Evolutionary conservation across 331 rosid species (phyloP).

Genomic region (Quercus lobata): DNA sequence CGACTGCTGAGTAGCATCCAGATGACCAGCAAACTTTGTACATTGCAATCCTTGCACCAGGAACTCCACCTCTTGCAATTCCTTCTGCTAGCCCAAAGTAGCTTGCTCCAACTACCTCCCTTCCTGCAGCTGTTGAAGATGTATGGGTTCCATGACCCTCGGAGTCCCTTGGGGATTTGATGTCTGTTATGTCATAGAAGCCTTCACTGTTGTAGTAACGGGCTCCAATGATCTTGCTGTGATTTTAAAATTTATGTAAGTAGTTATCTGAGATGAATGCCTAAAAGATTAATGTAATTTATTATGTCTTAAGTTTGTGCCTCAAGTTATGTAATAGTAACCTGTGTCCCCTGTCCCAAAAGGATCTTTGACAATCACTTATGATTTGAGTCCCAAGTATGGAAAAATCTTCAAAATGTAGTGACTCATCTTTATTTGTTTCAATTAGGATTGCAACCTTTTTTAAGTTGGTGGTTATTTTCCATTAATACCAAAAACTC

Average conservation of each 20-base stretch:
- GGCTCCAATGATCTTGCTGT: slow-evolving; percentile 23
- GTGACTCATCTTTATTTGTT: not conserved
- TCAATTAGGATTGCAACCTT: not conserved
- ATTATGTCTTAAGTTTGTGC: not conserved
- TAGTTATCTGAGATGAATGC: not conserved
- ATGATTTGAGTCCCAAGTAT: no score
- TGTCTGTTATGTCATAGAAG: not conserved
- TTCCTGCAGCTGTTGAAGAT: slow-evolving; percentile 17
- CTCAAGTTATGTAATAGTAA: no score
- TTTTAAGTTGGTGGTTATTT: not conserved
- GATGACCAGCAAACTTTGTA: slow-evolving; percentile 21
- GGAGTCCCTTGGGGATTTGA: slow-evolving; percentile 6
- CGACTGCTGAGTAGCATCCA: slow-evolving; percentile 1
- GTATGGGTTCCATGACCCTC: slow-evolving; percentile 11
- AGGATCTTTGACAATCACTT: no score
- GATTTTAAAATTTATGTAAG: not conserved
- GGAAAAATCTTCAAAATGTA: not conserved
- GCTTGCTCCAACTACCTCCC: slow-evolving; percentile 8
- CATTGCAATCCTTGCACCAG: slow-evolving; percentile 20
- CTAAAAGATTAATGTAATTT: not conserved
- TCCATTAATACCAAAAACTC: not conserved
- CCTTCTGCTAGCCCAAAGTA: slow-evolving; percentile 23
- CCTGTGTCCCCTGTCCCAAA: no score
- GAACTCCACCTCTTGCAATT: slow-evolving; percentile 23
- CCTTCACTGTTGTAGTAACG: not conserved